Base-by-base conservation (phyloP, 768 basidiomycete species). In the Pisolithus orientalis region DNA sequence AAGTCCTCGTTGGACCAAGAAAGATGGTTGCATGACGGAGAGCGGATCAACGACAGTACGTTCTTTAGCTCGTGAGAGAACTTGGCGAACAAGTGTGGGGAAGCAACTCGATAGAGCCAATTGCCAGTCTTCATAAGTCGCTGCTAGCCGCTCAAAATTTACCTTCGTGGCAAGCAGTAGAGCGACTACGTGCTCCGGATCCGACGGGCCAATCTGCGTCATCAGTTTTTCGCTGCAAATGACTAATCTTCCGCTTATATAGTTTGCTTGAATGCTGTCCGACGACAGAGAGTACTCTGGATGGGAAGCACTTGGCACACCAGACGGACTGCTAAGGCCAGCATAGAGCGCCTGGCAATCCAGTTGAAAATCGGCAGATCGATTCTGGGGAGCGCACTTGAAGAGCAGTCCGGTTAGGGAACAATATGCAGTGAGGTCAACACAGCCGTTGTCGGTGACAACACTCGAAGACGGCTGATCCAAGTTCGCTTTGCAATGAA, bases 11-110 rank as follows among this genome's bases (percentile, higher is more conserved):
- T 90, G 90, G 25, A 94, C 80, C 32, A 94, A 76, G 62, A 82
- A 90, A 2, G 90, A 92, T 6, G 90, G 87, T 45, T 92, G 89
- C 29, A 83, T 89, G 31, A 87, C 82, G 21, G 91, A 92, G 13
- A 90, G 73, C 7, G 89, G 87, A 62, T 93, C 88, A 6, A 88
- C 73, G 28, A 81, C 68, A 3, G 79, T 62, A 24, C 74, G 68
- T 29, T 77, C 68, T 28, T 70, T 68, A n/a, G 83, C 82, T 48
- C 70, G 70, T 52, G 68, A 63, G 47, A 89, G 70, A 46, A 86
- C 74, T 40, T 71, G 68, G 46, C 70, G 68, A 21, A 85, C 67
- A 17, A 78, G 65, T n/a, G 62, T 59, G 49, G 66, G 70, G 42
- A 71, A 70, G n/a, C 64, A 63, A 6, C 61, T 56, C 4, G 66